These are phyloP conservation scores for Phaeophleospora eucalypticola DNA, from an alignment of 2,329 filamentous ascomycete genomes.

Conservation along the genomic window DNA sequence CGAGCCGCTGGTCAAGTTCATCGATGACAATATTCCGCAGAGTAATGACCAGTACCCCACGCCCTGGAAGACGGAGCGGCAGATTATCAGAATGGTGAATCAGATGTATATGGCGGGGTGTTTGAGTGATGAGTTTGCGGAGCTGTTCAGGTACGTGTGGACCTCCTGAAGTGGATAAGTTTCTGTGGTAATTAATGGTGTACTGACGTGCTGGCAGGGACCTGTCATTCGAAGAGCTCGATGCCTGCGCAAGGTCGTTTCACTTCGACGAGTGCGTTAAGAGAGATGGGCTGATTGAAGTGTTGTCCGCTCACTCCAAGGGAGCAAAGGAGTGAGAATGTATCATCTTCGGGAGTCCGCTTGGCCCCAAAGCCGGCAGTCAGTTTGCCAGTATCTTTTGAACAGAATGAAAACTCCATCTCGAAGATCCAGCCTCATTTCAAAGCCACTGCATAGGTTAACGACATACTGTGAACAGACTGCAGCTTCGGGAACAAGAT, in stretches of 20 bases:
- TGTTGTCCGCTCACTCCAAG: slow-evolving; percentile 47
- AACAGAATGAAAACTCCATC: too few relatives aligned
- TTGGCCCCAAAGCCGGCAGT: too few relatives aligned
- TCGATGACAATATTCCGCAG: slow-evolving; percentile 27
- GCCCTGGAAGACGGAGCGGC: slow-evolving; percentile 31
- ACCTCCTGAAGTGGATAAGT: too few relatives aligned
- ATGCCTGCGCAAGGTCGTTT: slow-evolving; percentile 53
- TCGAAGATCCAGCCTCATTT: too few relatives aligned
- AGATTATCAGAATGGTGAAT: slow-evolving; percentile 39
- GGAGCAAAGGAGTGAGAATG: too few relatives aligned
- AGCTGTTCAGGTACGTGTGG: slow-evolving; percentile 51
- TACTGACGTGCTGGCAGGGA: too few relatives aligned
- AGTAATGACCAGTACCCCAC: slow-evolving; percentile 29
- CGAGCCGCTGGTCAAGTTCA: slow-evolving; percentile 35
- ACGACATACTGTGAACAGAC: too few relatives aligned
- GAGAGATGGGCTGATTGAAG: slow-evolving; percentile 50
- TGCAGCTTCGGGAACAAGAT: too few relatives aligned
- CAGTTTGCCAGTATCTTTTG: too few relatives aligned
- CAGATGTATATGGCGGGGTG: slow-evolving; percentile 51
- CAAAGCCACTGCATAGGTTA: too few relatives aligned
- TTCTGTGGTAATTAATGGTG: too few relatives aligned
- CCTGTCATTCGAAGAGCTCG: slow-evolving; percentile 52
- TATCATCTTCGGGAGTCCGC: too few relatives aligned
- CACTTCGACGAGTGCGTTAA: slow-evolving; percentile 52
- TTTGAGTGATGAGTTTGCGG: slow-evolving; percentile 53